Percentiles rank a stretch among this genome's conserved stretches.
These are phyloP conservation scores for Chlamydomonas incerta DNA, from an alignment of 139 green algal species.

Conservation along the genomic window DNA sequence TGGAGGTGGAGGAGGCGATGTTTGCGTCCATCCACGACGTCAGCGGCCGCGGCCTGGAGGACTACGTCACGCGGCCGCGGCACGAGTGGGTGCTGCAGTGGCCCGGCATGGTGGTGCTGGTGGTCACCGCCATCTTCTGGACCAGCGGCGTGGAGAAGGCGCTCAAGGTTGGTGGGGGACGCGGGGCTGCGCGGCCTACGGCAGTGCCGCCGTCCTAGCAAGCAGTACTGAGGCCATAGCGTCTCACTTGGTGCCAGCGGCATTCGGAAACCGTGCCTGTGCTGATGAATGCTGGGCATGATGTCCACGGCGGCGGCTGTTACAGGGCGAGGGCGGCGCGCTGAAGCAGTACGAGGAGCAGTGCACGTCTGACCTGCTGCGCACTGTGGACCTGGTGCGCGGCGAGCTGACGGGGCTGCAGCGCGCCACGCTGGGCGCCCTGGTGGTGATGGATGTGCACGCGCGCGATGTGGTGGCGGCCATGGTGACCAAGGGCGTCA, in stretches of 20 bases:
- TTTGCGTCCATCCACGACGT: constrained; percentile 76
- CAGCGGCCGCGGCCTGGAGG: constrained; percentile 55
- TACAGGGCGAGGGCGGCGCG: constrained; percentile 14
- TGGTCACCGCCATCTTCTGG: constrained; percentile 81
- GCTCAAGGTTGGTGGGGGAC: not conserved
- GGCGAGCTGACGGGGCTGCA: constrained; percentile 82
- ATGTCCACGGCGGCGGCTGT: not conserved
- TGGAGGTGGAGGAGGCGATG: constrained; percentile 82
- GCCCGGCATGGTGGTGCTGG: constrained; percentile 82
- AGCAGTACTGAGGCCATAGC: too few species aligned
- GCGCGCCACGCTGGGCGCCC: constrained; percentile 75
- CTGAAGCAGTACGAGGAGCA: constrained; percentile 52
- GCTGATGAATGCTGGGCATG: not conserved
- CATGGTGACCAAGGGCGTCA: constrained; percentile 54
- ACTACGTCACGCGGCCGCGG: constrained; percentile 63
- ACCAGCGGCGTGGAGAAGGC: constrained; percentile 58
- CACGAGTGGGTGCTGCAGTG: constrained; percentile 83
- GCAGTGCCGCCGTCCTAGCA: too few species aligned
- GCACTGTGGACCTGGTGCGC: constrained; percentile 63
- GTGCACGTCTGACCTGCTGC: constrained; percentile 61
- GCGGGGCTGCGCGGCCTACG: too few species aligned
- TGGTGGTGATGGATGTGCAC: constrained; percentile 89
- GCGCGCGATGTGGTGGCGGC: constrained; percentile 74
- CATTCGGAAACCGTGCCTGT: too few species aligned
- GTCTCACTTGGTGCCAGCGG: too few species aligned